Evolutionary conservation across 345 rosid species (phyloP).

Genomic region (Atalantia buxifolia): DNA sequence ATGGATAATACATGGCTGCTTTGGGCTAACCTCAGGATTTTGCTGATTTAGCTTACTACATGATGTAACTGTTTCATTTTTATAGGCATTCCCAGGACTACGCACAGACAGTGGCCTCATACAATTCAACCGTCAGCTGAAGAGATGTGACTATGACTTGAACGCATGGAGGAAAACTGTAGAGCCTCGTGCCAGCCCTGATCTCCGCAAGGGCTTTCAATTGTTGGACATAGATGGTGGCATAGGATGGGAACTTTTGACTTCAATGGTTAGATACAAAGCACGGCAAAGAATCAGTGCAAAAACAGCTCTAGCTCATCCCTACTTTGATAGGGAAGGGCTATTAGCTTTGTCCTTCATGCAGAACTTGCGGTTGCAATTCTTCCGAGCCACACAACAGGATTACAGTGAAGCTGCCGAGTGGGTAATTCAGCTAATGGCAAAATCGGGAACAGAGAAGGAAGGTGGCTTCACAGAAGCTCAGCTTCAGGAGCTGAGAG

Average conservation of each 20-base stretch:
- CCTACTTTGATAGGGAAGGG: slow-evolving; percentile 81
- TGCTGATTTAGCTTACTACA: neutral
- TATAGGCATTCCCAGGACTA: slow-evolving; percentile 79
- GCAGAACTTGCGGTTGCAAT: slow-evolving; percentile 76
- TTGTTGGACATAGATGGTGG: slow-evolving; percentile 80
- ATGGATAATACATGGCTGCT: neutral
- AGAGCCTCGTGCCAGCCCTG: slow-evolving; percentile 82
- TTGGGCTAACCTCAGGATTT: neutral
- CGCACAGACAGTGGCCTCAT: slow-evolving; percentile 80
- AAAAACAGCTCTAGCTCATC: slow-evolving; percentile 83
- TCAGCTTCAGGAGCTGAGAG: slow-evolving; percentile 78
- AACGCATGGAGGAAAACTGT: slow-evolving; percentile 73
- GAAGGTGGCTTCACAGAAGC: slow-evolving; percentile 97
- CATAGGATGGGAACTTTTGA: slow-evolving; percentile 91
- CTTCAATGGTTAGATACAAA: slow-evolving; percentile 88
- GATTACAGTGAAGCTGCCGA: slow-evolving; percentile 80
- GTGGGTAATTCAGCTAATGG: slow-evolving; percentile 83
- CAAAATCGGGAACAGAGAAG: slow-evolving; percentile 83
- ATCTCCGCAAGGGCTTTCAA: slow-evolving; percentile 73
- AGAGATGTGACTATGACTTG: slow-evolving; percentile 88
- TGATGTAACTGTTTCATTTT: neutral
- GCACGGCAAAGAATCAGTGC: slow-evolving; percentile 90
- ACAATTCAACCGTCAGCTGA: slow-evolving; percentile 90
- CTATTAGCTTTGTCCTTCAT: slow-evolving; percentile 69
- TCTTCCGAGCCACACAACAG: slow-evolving; percentile 83